Evolutionary conservation across 106 monocot species (phyloP).

Genomic region (Ottelia alismoides): DNA sequence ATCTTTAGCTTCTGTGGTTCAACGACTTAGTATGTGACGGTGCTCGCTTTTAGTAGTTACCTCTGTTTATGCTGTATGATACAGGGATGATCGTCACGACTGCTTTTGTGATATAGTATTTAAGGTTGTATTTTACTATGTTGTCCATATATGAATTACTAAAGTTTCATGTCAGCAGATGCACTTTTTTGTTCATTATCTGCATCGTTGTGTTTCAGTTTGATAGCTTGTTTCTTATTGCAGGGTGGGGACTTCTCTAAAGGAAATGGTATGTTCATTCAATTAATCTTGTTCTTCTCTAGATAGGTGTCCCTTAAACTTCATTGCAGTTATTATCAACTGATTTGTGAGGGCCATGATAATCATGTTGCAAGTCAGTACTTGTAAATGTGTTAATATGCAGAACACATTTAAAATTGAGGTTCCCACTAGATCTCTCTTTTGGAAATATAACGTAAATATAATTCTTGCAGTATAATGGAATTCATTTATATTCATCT

Average conservation of each 20-base stretch:
- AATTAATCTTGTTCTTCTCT: background rate
- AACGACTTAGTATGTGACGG: conserved; percentile 16
- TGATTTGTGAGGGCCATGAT: too few species aligned
- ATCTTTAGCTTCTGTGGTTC: conserved; percentile 4
- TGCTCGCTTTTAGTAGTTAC: conserved; percentile 29
- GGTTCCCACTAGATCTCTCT: too few species aligned
- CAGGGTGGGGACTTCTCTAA: conserved; percentile 94
- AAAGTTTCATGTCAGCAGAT: background rate
- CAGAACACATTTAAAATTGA: too few species aligned
- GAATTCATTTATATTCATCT: background rate
- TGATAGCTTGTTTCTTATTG: conserved; percentile 19
- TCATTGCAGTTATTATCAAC: too few species aligned
- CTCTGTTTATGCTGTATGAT: conserved; percentile 56
- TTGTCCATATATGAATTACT: conserved; percentile 15
- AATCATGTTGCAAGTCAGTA: background rate
- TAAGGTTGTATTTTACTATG: conserved; percentile 65
- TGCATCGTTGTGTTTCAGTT: background rate
- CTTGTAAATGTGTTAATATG: too few species aligned
- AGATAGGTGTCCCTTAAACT: background rate
- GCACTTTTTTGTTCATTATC: background rate
- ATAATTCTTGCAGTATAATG: background rate
- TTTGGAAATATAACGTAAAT: background rate
- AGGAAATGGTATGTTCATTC: conserved; percentile 49
- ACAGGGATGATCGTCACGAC: conserved; percentile 57
- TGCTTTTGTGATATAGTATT: conserved; percentile 69